Base-by-base conservation (phyloP, 2,329 filamentous ascomycete genomes). In the Sporothrix sp. region DNA sequence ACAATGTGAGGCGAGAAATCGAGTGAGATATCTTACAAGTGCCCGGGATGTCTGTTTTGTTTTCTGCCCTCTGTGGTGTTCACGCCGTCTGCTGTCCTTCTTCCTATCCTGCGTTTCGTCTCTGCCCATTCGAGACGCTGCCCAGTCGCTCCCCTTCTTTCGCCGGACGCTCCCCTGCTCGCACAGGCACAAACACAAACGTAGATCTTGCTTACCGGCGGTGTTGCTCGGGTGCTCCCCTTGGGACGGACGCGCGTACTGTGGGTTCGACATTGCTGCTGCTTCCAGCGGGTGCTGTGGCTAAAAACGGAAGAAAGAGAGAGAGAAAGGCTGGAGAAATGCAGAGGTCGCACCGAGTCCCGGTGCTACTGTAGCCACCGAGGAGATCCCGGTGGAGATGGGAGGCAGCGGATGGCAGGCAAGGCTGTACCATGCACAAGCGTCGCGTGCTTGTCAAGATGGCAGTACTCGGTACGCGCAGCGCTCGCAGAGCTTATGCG, bases 191-290 rank as follows among this genome's bases (percentile, higher is more conserved):
- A 47, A 18, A 47, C 4, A 18, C 32, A 47, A 27, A 44, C 6
- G 33, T 37, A 16, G 38, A 32, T 33, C n/a, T 44, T 40, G 44
- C 52, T 53, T 48, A 53, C 51, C 51, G 20, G 33, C 36, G 20
- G 10, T 49, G 25, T 35, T 47, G 47, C 20, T 47, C 10, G 33
- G 39, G 33, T 16, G 36, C 23, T 42, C 42, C 25, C 32, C 46
- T 35, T 28, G 28, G 16, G 51, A 11, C 28, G 38, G 50, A 54
- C 47, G 50, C 52, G 54, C 54, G 52, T 56, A 51, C 44, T 46
- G 54, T 52, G 54, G 50, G 18, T 51, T 56, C 48, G 54, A 50
- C 54, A 56, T 56, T 11, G 13, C n/a, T n/a, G n/a, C n/a, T 33
- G 40, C 2, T 35, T 28, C 35, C 27, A 25, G 25, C 35, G 20